phyloP scores from a whole-genome alignment of 768 basidiomycete genomes.

The Phaffia australis region DNA sequence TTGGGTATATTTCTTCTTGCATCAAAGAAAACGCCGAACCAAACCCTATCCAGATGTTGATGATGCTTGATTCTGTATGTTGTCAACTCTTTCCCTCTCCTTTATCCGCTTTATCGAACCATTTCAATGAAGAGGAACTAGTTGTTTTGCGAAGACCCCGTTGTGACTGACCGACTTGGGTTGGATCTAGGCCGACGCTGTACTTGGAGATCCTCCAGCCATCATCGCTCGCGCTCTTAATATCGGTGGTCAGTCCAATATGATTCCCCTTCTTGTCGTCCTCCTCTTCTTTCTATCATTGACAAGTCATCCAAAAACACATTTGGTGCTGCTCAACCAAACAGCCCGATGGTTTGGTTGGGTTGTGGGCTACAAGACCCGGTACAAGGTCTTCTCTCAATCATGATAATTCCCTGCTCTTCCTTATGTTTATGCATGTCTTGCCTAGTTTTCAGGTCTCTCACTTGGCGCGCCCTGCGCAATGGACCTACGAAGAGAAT shows the following conservation, averaged over 20 bases:
- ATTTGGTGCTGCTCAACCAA: not conserved
- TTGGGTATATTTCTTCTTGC: not conserved
- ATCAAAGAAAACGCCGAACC: not conserved
- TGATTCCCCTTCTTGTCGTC: not conserved
- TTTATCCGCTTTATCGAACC: too few relatives aligned
- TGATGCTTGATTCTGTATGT: conserved; percentile 4
- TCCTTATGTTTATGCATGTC: too few relatives aligned
- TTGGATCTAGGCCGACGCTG: not conserved
- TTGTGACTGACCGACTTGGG: too few relatives aligned
- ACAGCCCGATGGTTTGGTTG: conserved; percentile 5
- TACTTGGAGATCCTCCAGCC: not conserved
- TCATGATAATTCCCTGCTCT: too few relatives aligned
- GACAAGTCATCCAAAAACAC: too few relatives aligned
- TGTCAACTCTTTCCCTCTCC: not conserved
- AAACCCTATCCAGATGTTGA: conserved; percentile 1
- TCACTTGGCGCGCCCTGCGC: too few relatives aligned
- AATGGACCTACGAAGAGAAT: too few relatives aligned
- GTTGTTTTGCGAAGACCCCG: too few relatives aligned
- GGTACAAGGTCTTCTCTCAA: not conserved
- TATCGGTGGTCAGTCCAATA: not conserved
- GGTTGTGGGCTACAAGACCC: not conserved
- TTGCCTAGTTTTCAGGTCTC: too few relatives aligned
- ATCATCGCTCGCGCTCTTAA: not conserved
- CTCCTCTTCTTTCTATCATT: too few relatives aligned
- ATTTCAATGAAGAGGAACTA: too few relatives aligned